Conservation (phyloP, 495 filamentous ascomycete genomes). For the Pyrenula aspistea region DNA sequence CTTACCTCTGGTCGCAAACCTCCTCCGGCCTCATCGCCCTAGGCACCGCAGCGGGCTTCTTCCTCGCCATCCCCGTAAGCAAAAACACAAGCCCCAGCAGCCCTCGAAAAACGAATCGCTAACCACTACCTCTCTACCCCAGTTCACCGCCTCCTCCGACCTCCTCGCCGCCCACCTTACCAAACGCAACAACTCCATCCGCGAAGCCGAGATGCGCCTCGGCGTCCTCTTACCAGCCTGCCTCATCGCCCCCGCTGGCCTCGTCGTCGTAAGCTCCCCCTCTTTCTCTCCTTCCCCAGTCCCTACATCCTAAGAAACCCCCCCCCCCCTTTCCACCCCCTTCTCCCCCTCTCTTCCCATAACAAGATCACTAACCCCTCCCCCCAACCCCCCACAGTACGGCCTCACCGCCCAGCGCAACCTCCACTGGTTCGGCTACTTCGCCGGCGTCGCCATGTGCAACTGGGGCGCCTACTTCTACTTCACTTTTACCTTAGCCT, state of each 20-base stretch:
- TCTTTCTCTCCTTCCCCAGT: too few relatives aligned
- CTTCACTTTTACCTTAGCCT: conserved; percentile 48
- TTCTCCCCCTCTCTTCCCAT: too few relatives aligned
- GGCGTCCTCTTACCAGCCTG: conserved; percentile 41
- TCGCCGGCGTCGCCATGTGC: conserved; percentile 38
- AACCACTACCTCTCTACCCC: too few relatives aligned
- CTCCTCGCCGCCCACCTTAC: conserved; percentile 42
- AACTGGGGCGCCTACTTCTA: conserved; percentile 43
- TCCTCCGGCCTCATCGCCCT: conserved; percentile 45
- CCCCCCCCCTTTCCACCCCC: too few relatives aligned
- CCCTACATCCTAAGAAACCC: too few relatives aligned
- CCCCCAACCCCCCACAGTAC: too few relatives aligned
- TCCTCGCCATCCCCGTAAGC: conserved; percentile 41
- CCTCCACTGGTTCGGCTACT: conserved; percentile 45
- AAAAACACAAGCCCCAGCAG: too few relatives aligned
- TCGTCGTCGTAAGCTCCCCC: too few relatives aligned
- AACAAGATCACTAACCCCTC: too few relatives aligned
- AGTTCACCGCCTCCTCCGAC: conserved; percentile 44
- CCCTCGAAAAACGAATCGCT: too few relatives aligned
- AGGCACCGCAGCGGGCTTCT: conserved; percentile 36
- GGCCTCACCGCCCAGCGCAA: conserved; percentile 38
- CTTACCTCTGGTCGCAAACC: conserved; percentile 46
- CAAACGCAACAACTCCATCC: conserved; percentile 39
- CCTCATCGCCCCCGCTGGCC: conserved; percentile 39
- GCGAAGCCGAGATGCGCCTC: conserved; percentile 51